These are phyloP conservation scores for Amesomyces nigricolor DNA, from an alignment of 2,329 filamentous ascomycete genomes.

Conservation along the genomic window DNA sequence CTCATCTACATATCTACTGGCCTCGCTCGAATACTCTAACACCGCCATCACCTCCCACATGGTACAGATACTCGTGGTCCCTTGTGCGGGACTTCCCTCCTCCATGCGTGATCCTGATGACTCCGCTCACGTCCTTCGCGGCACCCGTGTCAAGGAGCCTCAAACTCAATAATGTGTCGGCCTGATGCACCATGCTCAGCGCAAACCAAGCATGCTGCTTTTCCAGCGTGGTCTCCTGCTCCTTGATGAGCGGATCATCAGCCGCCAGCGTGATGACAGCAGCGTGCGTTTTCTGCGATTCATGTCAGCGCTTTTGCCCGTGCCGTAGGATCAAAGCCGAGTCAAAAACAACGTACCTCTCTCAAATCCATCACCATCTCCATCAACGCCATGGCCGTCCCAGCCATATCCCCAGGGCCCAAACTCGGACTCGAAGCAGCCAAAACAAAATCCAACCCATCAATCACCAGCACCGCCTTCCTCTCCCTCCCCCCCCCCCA, in stretches of 20 bases:
- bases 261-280: constrained; percentile 65
- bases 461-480: constrained; percentile 56
- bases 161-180: constrained; percentile 64
- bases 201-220: constrained; percentile 65
- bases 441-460: constrained; percentile 60
- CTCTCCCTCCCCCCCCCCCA: constrained; percentile 25
- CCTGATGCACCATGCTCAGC: constrained; percentile 67
- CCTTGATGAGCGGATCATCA: constrained; percentile 63
- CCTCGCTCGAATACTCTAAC: constrained; percentile 84
- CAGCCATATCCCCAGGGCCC: constrained; percentile 24
- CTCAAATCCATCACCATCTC: constrained; percentile 54
- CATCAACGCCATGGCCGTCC: constrained; percentile 43
- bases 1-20: constrained; percentile 35
- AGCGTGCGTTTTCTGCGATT: constrained; percentile 53
- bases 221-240: constrained; percentile 60
- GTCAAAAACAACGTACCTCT: constrained; percentile 46
- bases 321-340: neutral
- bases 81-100: constrained; percentile 34
- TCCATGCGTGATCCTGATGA: constrained; percentile 67
- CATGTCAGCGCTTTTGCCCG: neutral
- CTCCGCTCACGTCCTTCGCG: constrained; percentile 87
- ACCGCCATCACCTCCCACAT: constrained; percentile 70
- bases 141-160: constrained; percentile 77
- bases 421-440: constrained; percentile 47
- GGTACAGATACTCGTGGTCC: constrained; percentile 73